Evolutionary conservation across 2,329 filamentous ascomycete species (phyloP), one percentile per base, ranked within the genome.

Genomic region (Pochonia chlamydosporia): DNA sequence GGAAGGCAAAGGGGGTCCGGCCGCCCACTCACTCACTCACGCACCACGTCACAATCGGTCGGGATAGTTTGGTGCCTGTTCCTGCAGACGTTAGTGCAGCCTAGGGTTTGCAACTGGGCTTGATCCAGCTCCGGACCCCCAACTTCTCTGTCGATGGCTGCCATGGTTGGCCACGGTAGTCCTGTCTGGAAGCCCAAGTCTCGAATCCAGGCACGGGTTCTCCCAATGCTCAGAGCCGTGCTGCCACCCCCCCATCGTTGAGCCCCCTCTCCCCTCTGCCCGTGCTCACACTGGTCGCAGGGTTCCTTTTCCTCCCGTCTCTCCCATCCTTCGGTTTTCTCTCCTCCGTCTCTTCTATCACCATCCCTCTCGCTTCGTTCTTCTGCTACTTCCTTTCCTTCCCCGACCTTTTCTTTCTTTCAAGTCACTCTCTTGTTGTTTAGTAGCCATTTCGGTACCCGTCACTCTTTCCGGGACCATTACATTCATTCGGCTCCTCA

Each of bases 391-490:
- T 62, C 60, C 59, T 56, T 60, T 61, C 58, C 56, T 58, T 62
- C 62, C 63, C 56, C 53, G 54, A 52, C 54, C 56, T 65, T 70
- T 69, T 61, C 60, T 66, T 71, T 70, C 64, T 63, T 74, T 68
- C 43, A 64, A 74, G 72, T 76, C 74, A 66, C 67, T 76, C 72
- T 65, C 73, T 76, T 74, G 64, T 63, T 60, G 60, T 66, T 65
- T 59, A 57, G 14, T 35, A 52, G 64, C 65, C 63, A 59, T 64
- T 59, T 62, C 59, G 67, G 66, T 64, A 61, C 69, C 72, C 72
- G 71, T 71, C 73, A 76, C 70, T 76, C 73, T 61, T 74, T 76
- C 64, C 72, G 66, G 67, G 64, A 63, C 64, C 63, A 67, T 71
- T 70, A 62, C 71, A 66, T 66, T 69, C 66, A 54, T 65, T 68